Evolutionary conservation across 768 basidiomycete species (phyloP).

Genomic region (Termitomyces eurrhizus): DNA sequence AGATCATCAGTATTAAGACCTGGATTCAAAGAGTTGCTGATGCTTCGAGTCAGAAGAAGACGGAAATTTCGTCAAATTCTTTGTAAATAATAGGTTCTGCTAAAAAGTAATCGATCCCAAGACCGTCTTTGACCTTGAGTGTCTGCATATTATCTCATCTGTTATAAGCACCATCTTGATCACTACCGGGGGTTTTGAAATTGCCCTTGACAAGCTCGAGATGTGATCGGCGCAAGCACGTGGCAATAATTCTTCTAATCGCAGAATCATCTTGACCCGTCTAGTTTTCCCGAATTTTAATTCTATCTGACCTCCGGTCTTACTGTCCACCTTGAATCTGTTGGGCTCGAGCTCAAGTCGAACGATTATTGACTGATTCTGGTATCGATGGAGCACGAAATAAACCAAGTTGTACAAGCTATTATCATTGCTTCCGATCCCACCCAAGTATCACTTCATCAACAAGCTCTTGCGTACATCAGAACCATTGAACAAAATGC

Average conservation of each 20-base stretch:
- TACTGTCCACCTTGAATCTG: background rate
- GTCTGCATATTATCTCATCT: background rate
- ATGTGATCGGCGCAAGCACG: constrained; percentile 17
- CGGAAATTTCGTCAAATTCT: background rate
- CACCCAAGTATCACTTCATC: constrained; percentile 64
- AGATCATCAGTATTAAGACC: background rate
- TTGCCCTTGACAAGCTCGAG: background rate
- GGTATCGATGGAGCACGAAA: constrained; percentile 63
- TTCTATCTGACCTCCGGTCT: constrained; percentile 14
- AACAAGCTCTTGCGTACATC: constrained; percentile 84
- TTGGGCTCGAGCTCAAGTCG: constrained; percentile 1
- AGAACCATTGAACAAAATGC: constrained; percentile 74
- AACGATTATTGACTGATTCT: constrained; percentile 1
- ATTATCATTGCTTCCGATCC: constrained; percentile 87
- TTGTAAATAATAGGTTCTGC: background rate
- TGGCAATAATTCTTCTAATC: constrained; percentile 16
- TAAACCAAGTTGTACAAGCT: constrained; percentile 77
- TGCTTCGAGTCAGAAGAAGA: background rate
- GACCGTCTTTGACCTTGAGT: background rate
- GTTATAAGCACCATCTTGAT: no score
- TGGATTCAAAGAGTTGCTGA: no score
- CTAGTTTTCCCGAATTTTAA: constrained; percentile 13
- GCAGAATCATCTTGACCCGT: constrained; percentile 18
- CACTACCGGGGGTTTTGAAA: background rate
- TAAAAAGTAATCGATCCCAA: no score